Evolutionary conservation across 2,329 filamentous ascomycete genomes (phyloP).

Genomic region (Penicillium paneum): DNA sequence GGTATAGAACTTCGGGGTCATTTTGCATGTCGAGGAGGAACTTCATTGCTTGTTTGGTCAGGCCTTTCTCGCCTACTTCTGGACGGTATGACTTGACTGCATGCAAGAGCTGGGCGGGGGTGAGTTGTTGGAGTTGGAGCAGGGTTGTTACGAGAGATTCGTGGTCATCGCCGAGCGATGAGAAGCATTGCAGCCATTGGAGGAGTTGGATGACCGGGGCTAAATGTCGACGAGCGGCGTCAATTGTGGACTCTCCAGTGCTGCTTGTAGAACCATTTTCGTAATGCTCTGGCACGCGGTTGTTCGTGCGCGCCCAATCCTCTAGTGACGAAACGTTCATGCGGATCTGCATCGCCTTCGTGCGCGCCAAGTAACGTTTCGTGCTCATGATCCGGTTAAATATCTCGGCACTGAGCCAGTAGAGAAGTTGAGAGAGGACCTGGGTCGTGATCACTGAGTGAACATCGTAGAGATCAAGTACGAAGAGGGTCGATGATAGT

Average conservation of each 20-base stretch:
- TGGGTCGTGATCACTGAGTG: conserved; percentile 95
- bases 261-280: conserved; percentile 85
- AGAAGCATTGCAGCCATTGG: conserved; percentile 98
- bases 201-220: conserved; percentile 88
- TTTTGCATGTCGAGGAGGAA: conserved; percentile 78
- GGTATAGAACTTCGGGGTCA: conserved; percentile 60
- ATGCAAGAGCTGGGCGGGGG: conserved; percentile 84
- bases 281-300: conserved; percentile 90
- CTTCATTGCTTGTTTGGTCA: conserved; percentile 84
- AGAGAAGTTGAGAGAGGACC: conserved; percentile 86
- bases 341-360: conserved; percentile 98
- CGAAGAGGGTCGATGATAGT: conserved; percentile 91
- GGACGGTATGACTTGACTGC: conserved; percentile 88
- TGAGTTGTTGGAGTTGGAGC: conserved; percentile 80
- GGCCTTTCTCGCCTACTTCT: conserved; percentile 89
- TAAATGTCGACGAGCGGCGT: conserved; percentile 78
- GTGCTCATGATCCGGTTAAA: conserved; percentile 99
- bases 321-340: conserved; percentile 97
- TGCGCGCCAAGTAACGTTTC: conserved; percentile 86
- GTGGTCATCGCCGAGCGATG: conserved; percentile 83
- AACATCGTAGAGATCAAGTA: conserved; percentile 96
- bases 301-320: conserved; percentile 93
- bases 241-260: conserved; percentile 81
- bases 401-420: conserved; percentile 93
- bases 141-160: conserved; percentile 85